These are phyloP conservation scores for Heliamphora pulchella DNA, from an alignment of 179 eudicot genomes.

Conservation along the genomic window DNA sequence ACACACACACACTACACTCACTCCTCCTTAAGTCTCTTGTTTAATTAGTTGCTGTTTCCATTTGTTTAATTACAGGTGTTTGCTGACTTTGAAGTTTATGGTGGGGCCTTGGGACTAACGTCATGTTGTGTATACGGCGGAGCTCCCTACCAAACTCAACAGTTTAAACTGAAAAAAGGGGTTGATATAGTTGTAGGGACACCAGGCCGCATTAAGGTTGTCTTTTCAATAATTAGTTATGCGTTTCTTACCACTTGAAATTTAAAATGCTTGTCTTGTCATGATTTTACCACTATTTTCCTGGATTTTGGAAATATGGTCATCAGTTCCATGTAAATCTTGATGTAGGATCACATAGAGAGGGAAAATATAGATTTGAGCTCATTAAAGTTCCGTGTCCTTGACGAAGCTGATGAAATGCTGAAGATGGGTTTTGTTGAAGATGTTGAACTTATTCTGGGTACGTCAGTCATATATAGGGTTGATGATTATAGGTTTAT, in stretches of 20 bases:
- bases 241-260: not conserved
- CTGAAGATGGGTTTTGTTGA: slow-evolving; percentile 92
- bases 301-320: not conserved
- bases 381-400: slow-evolving; percentile 72
- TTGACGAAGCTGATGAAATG: slow-evolving; percentile 99
- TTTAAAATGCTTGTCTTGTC: not conserved
- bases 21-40: not conserved
- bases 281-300: not conserved
- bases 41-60: not conserved
- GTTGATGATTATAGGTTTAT: not conserved
- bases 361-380: slow-evolving; percentile 68
- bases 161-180: slow-evolving; percentile 54
- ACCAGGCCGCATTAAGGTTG: slow-evolving; percentile 88
- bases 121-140: slow-evolving; percentile 79
- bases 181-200: slow-evolving; percentile 78
- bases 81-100: slow-evolving; percentile 69
- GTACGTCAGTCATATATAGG: slow-evolving; percentile 26
- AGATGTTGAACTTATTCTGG: slow-evolving; percentile 80
- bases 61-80: slow-evolving; percentile 35
- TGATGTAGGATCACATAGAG: slow-evolving; percentile 66
- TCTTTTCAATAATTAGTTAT: not conserved
- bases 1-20: not conserved
- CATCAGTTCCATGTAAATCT: not conserved
- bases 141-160: slow-evolving; percentile 54
- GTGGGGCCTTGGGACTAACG: slow-evolving; percentile 53